Evolutionary conservation across 2,329 filamentous ascomycete genomes (phyloP).

Genomic region (Penicillium decumbens): DNA sequence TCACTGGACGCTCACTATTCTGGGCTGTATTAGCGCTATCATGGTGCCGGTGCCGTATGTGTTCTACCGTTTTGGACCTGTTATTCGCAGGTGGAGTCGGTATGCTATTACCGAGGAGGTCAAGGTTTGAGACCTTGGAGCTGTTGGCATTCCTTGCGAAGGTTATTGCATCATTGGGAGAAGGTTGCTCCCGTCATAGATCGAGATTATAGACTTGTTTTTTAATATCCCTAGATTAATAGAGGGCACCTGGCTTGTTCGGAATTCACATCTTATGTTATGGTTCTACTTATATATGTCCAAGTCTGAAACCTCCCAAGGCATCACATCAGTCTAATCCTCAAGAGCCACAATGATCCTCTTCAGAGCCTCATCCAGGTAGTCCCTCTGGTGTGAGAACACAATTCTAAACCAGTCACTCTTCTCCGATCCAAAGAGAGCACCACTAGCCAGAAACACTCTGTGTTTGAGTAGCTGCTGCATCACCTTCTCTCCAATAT

Average conservation of each 20-base stretch:
- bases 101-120: slow-evolving; percentile 17
- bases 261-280: not conserved
- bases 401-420: slow-evolving; percentile 45
- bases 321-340: not conserved
- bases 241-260: not conserved
- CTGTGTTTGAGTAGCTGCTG: slow-evolving; percentile 35
- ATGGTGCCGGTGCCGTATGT: slow-evolving; percentile 44
- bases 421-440: slow-evolving; percentile 36
- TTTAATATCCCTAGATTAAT: not conserved
- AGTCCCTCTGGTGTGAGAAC: slow-evolving; percentile 32
- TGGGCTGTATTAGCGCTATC: slow-evolving; percentile 37
- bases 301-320: too few species aligned
- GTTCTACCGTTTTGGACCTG: slow-evolving; percentile 21
- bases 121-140: not conserved
- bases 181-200: not conserved
- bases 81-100: slow-evolving; percentile 21
- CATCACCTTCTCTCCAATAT: slow-evolving; percentile 29
- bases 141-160: too few species aligned
- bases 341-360: slow-evolving; percentile 25
- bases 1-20: slow-evolving; percentile 43
- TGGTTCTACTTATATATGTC: too few species aligned
- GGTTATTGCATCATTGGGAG: too few species aligned
- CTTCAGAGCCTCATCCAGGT: slow-evolving; percentile 32
- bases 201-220: not conserved
- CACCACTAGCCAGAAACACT: slow-evolving; percentile 36